Percentiles rank a stretch among this genome's conserved stretches.
These are phyloP conservation scores for Aristolochia fimbriata DNA, from an alignment of 164 flowering plant species.

Conservation along the genomic window DNA sequence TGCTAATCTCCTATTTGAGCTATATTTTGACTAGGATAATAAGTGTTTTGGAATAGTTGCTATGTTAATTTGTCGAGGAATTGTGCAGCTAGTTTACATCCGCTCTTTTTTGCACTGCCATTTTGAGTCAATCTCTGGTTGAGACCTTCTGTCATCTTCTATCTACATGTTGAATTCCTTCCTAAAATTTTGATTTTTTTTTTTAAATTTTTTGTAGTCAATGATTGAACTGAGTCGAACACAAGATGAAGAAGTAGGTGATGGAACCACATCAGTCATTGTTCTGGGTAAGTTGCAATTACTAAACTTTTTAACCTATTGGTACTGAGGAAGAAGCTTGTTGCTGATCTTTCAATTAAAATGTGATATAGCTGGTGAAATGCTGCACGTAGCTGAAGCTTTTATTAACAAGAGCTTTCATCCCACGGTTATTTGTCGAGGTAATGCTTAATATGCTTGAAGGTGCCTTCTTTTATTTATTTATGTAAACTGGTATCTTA, in stretches of 20 bases:
- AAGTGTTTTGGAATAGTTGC: too few species aligned
- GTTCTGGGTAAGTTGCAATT: slow-evolving; percentile 58
- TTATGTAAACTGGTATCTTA: neutral
- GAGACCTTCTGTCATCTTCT: too few species aligned
- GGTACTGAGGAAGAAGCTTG: neutral
- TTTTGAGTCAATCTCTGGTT: too few species aligned
- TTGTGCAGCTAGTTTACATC: too few species aligned
- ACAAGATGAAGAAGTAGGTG: slow-evolving; percentile 99
- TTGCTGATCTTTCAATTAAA: slow-evolving; percentile 7
- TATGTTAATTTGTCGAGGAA: too few species aligned
- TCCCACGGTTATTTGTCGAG: slow-evolving; percentile 90
- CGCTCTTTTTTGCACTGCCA: too few species aligned
- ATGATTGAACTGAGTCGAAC: slow-evolving; percentile 96
- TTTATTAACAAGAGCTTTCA: slow-evolving; percentile 78
- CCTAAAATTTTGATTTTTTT: too few species aligned
- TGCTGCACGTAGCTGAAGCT: slow-evolving; percentile 97
- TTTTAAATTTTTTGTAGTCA: slow-evolving; percentile 30
- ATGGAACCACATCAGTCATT: slow-evolving; percentile 97
- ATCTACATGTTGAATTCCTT: too few species aligned
- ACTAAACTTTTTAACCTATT: too few species aligned
- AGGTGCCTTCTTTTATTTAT: neutral
- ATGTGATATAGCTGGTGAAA: slow-evolving; percentile 73
- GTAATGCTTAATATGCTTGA: slow-evolving; percentile 21
- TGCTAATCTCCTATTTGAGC: too few species aligned
- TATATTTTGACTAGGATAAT: too few species aligned